These are phyloP conservation scores for Aspergillus carlsbadensis DNA, from an alignment of 495 filamentous ascomycete species.

Conservation along the genomic window DNA sequence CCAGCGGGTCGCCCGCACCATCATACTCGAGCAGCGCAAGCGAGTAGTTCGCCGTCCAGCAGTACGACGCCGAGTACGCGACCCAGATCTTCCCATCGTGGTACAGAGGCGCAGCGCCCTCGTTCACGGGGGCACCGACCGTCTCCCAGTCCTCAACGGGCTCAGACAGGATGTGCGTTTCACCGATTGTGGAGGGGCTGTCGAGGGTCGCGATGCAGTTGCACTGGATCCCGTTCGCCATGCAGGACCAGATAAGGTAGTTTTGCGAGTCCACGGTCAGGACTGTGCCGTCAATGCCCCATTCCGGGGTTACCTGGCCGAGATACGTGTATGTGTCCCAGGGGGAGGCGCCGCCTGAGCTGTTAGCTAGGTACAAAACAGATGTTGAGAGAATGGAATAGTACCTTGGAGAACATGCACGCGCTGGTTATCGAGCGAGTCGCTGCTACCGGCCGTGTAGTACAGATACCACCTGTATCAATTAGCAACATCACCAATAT, in stretches of 20 bases:
- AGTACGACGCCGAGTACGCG: conserved; percentile 12
- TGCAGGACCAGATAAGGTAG: conserved; percentile 15
- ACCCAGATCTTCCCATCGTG: conserved; percentile 11
- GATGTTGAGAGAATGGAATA: not conserved
- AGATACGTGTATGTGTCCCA: conserved; percentile 14
- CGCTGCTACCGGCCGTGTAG: conserved; percentile 17
- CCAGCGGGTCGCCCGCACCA: conserved; percentile 7
- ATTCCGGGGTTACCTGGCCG: conserved; percentile 10
- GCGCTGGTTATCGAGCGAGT: conserved; percentile 17
- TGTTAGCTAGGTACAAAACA: not conserved
- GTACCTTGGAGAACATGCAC: conserved; percentile 15
- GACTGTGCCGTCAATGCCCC: conserved; percentile 11
- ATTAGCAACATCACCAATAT: not conserved
- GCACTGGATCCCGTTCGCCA: conserved; percentile 8
- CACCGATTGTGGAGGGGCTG: conserved; percentile 8
- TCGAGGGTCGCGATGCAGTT: conserved; percentile 13
- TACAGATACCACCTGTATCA: conserved; percentile 16
- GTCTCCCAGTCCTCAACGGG: conserved; percentile 14
- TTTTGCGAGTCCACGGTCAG: not conserved
- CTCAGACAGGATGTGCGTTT: conserved; percentile 6
- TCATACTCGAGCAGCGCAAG: conserved; percentile 5
- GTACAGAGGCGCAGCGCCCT: conserved; percentile 10
- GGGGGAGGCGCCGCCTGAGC: conserved; percentile 6
- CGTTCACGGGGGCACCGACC: conserved; percentile 6
- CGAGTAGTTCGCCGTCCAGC: conserved; percentile 10